phyloP scores from a whole-genome alignment of 257 asterid genomes.

The Coffea canephora region DNA sequence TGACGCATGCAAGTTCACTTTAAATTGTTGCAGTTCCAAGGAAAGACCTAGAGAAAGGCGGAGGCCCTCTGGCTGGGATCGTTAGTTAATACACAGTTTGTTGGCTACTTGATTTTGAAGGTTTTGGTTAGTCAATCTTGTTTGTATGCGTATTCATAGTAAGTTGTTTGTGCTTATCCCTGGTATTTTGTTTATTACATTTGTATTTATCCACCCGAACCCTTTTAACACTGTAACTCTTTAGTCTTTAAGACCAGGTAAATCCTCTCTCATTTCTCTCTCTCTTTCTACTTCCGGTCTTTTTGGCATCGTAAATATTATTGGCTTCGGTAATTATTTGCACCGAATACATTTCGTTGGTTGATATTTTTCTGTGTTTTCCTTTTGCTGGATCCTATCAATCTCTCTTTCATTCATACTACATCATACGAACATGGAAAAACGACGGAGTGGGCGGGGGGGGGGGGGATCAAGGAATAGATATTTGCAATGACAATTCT shows the following conservation, averaged over 20 bases:
- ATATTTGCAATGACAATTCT: background rate
- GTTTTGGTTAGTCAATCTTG: background rate
- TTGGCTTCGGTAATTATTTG: background rate
- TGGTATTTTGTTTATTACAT: background rate
- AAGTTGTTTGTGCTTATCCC: background rate
- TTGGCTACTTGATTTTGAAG: background rate
- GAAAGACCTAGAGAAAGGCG: constrained; percentile 81
- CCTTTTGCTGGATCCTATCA: background rate
- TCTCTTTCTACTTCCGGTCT: no score
- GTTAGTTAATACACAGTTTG: constrained; percentile 23
- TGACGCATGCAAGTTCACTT: background rate
- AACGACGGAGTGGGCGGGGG: background rate
- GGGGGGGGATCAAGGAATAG: background rate
- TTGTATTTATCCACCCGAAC: background rate
- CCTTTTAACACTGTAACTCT: background rate
- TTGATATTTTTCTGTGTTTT: background rate
- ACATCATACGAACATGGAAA: background rate
- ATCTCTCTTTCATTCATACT: background rate
- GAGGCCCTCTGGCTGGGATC: constrained; percentile 97
- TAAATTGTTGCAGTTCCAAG: constrained; percentile 35
- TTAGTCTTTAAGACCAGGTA: background rate
- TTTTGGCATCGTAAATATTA: background rate
- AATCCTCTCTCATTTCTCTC: background rate
- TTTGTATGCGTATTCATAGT: background rate
- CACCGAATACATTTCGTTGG: background rate